phyloP scores from a whole-genome alignment of 2,329 filamentous ascomycete genomes.

The Spiromastix sp. region DNA sequence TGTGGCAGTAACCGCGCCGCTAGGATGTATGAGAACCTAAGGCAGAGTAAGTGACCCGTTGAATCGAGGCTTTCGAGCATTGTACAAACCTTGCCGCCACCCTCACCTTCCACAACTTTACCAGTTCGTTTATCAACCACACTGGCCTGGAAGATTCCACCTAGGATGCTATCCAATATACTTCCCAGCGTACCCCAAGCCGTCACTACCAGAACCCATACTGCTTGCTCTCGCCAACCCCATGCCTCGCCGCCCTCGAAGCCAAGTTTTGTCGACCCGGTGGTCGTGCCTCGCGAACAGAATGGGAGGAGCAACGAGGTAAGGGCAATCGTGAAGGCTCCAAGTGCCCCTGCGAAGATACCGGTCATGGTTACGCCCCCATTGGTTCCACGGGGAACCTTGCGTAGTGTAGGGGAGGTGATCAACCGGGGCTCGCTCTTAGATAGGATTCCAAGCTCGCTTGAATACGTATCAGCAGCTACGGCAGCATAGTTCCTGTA shows the following conservation, averaged over 20 bases:
- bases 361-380: conserved; percentile 76
- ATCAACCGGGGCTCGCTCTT: conserved; percentile 68
- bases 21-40: conserved; percentile 28
- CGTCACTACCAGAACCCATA: conserved; percentile 47
- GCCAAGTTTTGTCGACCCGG: conserved; percentile 14
- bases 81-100: conserved; percentile 49
- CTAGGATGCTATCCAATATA: conserved; percentile 76
- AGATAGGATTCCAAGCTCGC: conserved; percentile 86
- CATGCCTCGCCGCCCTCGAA: conserved; percentile 29
- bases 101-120: conserved; percentile 80
- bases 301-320: conserved; percentile 59
- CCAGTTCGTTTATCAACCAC: conserved; percentile 75
- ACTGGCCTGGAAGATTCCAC: conserved; percentile 73
- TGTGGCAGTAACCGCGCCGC: conserved; percentile 16
- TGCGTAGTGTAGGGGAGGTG: conserved; percentile 63
- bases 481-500: conserved; percentile 74
- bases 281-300: conserved; percentile 34
- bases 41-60: neutral
- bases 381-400: conserved; percentile 85
- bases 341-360: conserved; percentile 60
- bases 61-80: neutral
- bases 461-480: conserved; percentile 86
- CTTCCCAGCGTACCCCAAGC: conserved; percentile 69
- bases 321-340: conserved; percentile 59
- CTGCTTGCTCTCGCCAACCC: conserved; percentile 43